phyloP scores from a whole-genome alignment of 2,329 filamentous ascomycete genomes.

The Cordyceps tenuipes region DNA sequence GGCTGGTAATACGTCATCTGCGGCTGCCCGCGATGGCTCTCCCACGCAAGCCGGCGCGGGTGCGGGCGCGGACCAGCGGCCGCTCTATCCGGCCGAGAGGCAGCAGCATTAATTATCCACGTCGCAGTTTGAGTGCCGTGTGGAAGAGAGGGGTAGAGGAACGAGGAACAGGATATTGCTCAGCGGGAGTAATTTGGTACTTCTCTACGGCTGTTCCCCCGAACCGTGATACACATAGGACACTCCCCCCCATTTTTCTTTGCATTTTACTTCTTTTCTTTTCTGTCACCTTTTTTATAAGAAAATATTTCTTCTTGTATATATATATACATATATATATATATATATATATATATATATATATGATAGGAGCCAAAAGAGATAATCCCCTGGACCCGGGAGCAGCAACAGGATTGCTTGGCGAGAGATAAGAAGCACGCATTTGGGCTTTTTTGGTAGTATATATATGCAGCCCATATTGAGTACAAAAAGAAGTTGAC shows the following conservation, averaged over 20 bases:
- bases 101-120: neutral
- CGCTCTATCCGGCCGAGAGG: neutral
- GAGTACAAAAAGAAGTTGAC: slow-evolving; percentile 3
- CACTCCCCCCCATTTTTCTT: neutral
- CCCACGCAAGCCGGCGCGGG: neutral
- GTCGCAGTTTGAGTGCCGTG: neutral
- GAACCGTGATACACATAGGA: neutral
- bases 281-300: neutral
- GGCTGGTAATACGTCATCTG: neutral
- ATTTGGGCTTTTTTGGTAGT: neutral
- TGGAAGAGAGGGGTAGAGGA: neutral
- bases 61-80: neutral
- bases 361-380: neutral
- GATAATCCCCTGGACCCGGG: neutral
- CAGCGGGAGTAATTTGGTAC: slow-evolving; percentile 1
- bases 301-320: slow-evolving; percentile 5
- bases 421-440: neutral
- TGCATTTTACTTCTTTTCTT: neutral
- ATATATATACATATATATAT: slow-evolving; percentile 5
- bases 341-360: slow-evolving; percentile 9
- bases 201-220: neutral
- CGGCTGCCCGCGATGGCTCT: neutral
- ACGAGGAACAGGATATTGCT: neutral
- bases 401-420: slow-evolving; percentile 11
- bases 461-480: slow-evolving; percentile 7